These are phyloP conservation scores for Aschersonia sp. DNA, from an alignment of 2,329 filamentous ascomycete species.

Conservation along the genomic window DNA sequence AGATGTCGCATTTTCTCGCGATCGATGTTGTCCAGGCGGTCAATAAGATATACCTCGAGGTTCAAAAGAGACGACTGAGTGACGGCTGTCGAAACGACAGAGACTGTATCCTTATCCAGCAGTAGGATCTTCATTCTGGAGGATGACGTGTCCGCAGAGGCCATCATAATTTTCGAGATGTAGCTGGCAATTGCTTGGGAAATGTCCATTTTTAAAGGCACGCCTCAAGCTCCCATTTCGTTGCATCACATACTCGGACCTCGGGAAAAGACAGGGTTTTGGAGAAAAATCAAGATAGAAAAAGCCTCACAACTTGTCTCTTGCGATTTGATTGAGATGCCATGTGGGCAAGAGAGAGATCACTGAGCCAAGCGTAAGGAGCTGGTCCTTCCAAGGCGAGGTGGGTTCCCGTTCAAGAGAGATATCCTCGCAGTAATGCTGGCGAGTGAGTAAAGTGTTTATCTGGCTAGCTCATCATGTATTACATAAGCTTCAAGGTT, in stretches of 20 bases:
- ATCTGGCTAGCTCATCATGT: too few relatives aligned
- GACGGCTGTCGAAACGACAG: slow-evolving; percentile 86
- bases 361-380: too few relatives aligned
- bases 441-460: too few relatives aligned
- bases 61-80: slow-evolving; percentile 91
- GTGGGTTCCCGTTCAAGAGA: too few relatives aligned
- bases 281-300: background rate
- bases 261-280: background rate
- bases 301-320: too few relatives aligned
- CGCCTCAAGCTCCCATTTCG: background rate
- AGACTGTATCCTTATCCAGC: slow-evolving; percentile 84
- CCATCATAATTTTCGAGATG: slow-evolving; percentile 86
- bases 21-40: slow-evolving; percentile 78
- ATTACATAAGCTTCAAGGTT: too few relatives aligned
- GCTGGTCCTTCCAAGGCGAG: too few relatives aligned
- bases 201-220: slow-evolving; percentile 58
- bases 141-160: slow-evolving; percentile 53
- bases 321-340: too few relatives aligned
- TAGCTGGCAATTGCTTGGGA: slow-evolving; percentile 88
- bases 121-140: slow-evolving; percentile 98
- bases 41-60: slow-evolving; percentile 95
- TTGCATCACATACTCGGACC: too few relatives aligned
- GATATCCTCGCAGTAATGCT: too few relatives aligned
- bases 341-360: too few relatives aligned
- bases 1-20: slow-evolving; percentile 98